Evolutionary conservation across 2,329 filamentous ascomycete species (phyloP), one percentile per base, ranked within the genome.

Genomic region (Lanzia echinophila): DNA sequence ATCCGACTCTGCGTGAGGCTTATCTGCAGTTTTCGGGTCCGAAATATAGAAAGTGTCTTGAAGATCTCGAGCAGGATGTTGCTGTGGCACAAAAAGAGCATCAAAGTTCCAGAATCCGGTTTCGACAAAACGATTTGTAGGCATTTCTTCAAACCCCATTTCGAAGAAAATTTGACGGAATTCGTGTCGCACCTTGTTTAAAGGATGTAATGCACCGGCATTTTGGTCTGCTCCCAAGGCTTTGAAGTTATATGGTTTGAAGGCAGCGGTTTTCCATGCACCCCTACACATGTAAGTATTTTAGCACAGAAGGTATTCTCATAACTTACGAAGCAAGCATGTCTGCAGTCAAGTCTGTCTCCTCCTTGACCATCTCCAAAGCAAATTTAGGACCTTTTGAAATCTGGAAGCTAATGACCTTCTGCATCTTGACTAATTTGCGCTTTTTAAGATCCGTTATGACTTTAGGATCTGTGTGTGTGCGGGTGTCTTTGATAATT

Each of bases 81-180:
- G 94, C 74, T 95, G 94, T 31, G 92, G 92, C 50, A 97, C 92
- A 71, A 92, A 96, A 59, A 99, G 88, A 22, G 91, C 84, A 68
- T 97, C 92, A 71, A 97, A 97, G 73, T 97, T 97, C 90, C 94
- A 99, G 84, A 97, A 96, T 45, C 92, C 91, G 12, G 91, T 92
- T 74, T 99, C 94, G 59, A 97, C 91, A 69, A 86, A 96, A 70
- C 88, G 83, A 73, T 87, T 87, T 47, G 92, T 96, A 13, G 91
- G 88, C 94, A 99, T 97, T 77, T 99, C 94, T 67, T 92, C 86
- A 75, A 97, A 99, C 50, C 92, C 94, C 85, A 96, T 95, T 70
- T 96, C 90, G 74, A 99, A 97, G 83, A 99, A 99, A 69, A 99
- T 96, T 68, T 94, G 88, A 55, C 94, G 81, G 80, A 99, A 96